Evolutionary conservation across 1,284 basidiomycete species (phyloP).

Genomic region (Nidula niveotomentosa): DNA sequence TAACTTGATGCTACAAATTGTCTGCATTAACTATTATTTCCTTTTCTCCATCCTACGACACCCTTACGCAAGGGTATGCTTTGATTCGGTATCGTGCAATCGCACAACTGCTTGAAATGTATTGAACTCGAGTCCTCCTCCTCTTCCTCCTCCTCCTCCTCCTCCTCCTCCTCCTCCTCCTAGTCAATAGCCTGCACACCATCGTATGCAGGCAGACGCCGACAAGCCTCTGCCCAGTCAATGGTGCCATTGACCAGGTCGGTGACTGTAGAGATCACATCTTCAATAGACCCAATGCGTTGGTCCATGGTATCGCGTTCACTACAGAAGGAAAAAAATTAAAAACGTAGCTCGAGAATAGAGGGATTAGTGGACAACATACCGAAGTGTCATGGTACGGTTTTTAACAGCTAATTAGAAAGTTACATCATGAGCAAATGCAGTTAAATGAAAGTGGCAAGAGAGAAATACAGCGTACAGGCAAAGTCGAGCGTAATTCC

Average conservation of each 20-base stretch:
- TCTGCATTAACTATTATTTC: too few species aligned
- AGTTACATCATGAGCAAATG: too few species aligned
- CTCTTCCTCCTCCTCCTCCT: too few species aligned
- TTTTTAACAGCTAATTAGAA: conserved; percentile 70
- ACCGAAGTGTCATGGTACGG: conserved; percentile 88
- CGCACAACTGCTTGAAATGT: too few species aligned
- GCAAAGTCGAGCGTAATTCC: conserved; percentile 98
- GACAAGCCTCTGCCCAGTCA: conserved; percentile 80
- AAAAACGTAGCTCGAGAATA: conserved; percentile 6
- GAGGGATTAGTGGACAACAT: conserved; percentile 22
- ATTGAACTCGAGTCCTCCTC: too few species aligned
- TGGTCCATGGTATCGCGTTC: conserved; percentile 96
- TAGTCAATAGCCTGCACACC: conserved; percentile 83
- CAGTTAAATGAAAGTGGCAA: too few species aligned
- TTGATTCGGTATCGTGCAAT: too few species aligned
- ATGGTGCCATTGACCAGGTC: conserved; percentile 75
- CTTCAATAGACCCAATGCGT: conserved; percentile 90
- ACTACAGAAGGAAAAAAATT: conserved; percentile 34
- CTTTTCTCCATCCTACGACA: too few species aligned
- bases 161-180: too few species aligned
- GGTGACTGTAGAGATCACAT: conserved; percentile 82
- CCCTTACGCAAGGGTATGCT: too few species aligned
- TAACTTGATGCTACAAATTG: too few species aligned
- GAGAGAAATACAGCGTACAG: conserved; percentile 54
- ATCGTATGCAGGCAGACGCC: conserved; percentile 78